A percentile compares a stretch with the other conserved stretches of the same genome.
phyloP scores from a whole-genome alignment of 257 asterid genomes.

The Scutellaria minor region DNA sequence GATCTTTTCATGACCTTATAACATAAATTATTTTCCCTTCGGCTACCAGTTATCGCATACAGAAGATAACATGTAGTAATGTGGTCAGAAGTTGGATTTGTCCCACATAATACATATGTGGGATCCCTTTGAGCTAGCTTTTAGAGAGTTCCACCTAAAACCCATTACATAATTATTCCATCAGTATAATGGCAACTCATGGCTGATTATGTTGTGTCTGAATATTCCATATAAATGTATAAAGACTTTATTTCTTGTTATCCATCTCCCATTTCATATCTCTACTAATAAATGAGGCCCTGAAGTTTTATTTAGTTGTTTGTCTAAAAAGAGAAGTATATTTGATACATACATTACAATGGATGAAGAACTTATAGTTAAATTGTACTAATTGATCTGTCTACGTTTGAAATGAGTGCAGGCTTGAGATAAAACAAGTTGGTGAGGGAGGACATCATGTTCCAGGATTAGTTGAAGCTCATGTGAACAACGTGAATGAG shows the following conservation, averaged over 20 bases:
- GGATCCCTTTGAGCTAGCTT: no score
- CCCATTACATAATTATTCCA: no score
- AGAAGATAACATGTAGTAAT: not conserved
- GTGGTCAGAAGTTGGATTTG: not conserved
- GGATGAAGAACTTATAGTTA: not conserved
- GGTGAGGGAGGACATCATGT: constrained; percentile 93
- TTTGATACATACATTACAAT: not conserved
- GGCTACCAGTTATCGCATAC: no score
- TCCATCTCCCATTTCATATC: not conserved
- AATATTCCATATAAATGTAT: not conserved
- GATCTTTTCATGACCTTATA: not conserved
- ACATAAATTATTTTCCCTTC: not conserved
- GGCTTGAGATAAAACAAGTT: constrained; percentile 93
- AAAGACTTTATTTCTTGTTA: not conserved
- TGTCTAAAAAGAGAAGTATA: not conserved
- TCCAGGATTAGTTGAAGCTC: constrained; percentile 91
- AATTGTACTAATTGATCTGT: constrained; percentile 2
- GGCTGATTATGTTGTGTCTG: not conserved
- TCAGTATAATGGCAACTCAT: not conserved
- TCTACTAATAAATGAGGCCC: not conserved
- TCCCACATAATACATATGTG: not conserved
- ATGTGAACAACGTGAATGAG: constrained; percentile 69
- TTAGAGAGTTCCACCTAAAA: no score
- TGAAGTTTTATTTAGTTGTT: constrained; percentile 15
- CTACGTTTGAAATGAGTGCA: constrained; percentile 36